These are phyloP conservation scores for Colletotrichum sp. DNA, from an alignment of 2,329 filamentous ascomycete genomes.

Conservation along the genomic window DNA sequence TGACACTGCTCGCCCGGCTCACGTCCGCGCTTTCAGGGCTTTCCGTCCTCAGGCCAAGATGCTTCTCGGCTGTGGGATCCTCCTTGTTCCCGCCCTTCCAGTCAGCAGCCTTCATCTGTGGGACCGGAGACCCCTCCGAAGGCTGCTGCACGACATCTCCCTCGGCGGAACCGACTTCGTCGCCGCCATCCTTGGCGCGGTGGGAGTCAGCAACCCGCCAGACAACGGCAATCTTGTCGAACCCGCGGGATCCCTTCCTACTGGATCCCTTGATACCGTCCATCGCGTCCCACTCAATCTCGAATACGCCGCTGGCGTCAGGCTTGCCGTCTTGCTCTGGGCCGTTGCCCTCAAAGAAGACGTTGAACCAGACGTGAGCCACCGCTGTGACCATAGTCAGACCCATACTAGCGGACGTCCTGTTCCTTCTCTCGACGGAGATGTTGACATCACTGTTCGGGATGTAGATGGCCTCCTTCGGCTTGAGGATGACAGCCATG, in stretches of 20 bases:
- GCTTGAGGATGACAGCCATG: conserved; percentile 80
- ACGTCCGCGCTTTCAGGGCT: conserved; percentile 70
- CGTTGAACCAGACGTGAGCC: conserved; percentile 97
- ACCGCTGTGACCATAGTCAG: conserved; percentile 91
- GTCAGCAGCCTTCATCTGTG: conserved; percentile 72
- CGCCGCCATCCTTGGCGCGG: conserved; percentile 21
- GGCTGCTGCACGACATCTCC: conserved; percentile 62
- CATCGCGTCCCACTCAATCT: conserved; percentile 70
- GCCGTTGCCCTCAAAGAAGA: conserved; percentile 85
- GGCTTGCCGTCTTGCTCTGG: conserved; percentile 71
- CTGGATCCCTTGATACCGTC: conserved; percentile 93
- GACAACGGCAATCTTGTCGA: conserved; percentile 84
- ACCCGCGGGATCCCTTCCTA: conserved; percentile 79
- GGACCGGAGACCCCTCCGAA: conserved; percentile 68
- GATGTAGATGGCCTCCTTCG: conserved; percentile 70
- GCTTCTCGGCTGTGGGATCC: conserved; percentile 59
- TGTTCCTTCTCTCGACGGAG: conserved; percentile 85
- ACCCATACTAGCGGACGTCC: conserved; percentile 76
- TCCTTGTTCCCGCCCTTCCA: conserved; percentile 69
- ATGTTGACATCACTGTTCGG: conserved; percentile 89
- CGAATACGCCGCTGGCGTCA: conserved; percentile 68
- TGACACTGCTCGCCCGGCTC: conserved; percentile 75
- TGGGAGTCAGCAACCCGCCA: conserved; percentile 63
- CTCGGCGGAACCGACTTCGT: conserved; percentile 26
- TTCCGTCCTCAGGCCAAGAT: conserved; percentile 71